Evolutionary conservation across 208 protist genomes (phyloP).

Genomic region (Novymonas esmeraldas): DNA sequence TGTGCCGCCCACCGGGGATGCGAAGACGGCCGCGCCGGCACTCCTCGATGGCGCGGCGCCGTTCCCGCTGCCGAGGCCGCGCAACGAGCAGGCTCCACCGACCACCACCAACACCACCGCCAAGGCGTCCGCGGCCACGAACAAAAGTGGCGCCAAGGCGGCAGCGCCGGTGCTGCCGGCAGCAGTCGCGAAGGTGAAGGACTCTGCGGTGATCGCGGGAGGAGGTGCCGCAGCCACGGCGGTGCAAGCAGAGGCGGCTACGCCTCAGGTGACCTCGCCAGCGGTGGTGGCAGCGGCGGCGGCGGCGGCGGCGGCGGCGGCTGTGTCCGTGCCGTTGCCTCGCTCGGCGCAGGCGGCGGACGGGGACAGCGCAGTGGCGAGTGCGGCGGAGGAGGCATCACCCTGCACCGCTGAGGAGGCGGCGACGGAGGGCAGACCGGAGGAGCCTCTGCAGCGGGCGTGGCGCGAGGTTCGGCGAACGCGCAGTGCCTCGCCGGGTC

Average conservation of each 20-base stretch:
- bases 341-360: conserved; percentile 8
- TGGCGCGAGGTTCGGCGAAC: background rate
- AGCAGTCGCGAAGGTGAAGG: too few relatives aligned
- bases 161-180: background rate
- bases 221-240: background rate
- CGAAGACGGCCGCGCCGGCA: background rate
- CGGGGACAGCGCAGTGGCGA: background rate
- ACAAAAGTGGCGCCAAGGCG: background rate
- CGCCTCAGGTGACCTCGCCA: too few relatives aligned
- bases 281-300: background rate
- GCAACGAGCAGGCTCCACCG: conserved; percentile 22
- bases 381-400: background rate
- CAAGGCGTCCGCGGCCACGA: background rate
- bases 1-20: background rate
- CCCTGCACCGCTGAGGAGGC: background rate
- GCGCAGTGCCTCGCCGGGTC: background rate
- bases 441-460: conserved; percentile 4
- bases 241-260: background rate
- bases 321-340: conserved; percentile 4
- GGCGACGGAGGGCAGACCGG: too few relatives aligned
- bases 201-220: too few relatives aligned
- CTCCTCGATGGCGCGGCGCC: background rate
- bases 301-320: background rate
- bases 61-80: conserved; percentile 20
- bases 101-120: background rate